phyloP scores from a whole-genome alignment of 148 eudicot genomes.

The Linanthus parryae region DNA sequence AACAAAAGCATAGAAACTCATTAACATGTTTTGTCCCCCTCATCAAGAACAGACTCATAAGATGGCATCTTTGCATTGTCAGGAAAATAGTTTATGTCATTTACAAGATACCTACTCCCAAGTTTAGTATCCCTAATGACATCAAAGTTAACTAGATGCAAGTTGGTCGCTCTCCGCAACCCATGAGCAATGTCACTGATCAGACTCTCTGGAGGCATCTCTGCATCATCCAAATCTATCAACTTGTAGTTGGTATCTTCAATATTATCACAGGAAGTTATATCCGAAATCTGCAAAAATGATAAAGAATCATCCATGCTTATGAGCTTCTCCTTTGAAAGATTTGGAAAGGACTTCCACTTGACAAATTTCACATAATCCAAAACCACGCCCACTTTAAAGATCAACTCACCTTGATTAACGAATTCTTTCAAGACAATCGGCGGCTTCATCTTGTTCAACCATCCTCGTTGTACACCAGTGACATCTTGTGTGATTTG shows the following conservation, averaged over 20 bases:
- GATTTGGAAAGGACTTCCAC: conserved; percentile 54
- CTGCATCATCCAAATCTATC: too few species aligned
- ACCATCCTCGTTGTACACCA: conserved; percentile 37
- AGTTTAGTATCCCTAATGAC: too few species aligned
- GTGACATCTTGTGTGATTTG: conserved; percentile 55
- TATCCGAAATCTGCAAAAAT: conserved; percentile 58
- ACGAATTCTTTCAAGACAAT: conserved; percentile 55
- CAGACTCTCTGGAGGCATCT: too few species aligned
- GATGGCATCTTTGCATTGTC: too few species aligned
- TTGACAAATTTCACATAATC: conserved; percentile 53
- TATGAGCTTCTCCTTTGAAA: conserved; percentile 36
- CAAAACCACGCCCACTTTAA: conserved; percentile 59
- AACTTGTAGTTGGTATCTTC: conserved; percentile 48
- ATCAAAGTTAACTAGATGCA: too few species aligned
- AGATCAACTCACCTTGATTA: conserved; percentile 57
- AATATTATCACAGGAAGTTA: conserved; percentile 28
- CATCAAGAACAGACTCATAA: too few species aligned
- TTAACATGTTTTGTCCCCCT: too few species aligned
- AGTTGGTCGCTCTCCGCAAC: too few species aligned
- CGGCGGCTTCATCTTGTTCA: conserved; percentile 41
- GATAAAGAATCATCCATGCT: conserved; percentile 34
- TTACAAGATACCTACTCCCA: too few species aligned
- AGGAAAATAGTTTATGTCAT: too few species aligned
- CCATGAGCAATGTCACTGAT: background rate
- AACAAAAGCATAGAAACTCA: too few species aligned